These are phyloP conservation scores for Cotoneaster glaucophyllus DNA, from an alignment of 306 rosid genomes.

Conservation along the genomic window DNA sequence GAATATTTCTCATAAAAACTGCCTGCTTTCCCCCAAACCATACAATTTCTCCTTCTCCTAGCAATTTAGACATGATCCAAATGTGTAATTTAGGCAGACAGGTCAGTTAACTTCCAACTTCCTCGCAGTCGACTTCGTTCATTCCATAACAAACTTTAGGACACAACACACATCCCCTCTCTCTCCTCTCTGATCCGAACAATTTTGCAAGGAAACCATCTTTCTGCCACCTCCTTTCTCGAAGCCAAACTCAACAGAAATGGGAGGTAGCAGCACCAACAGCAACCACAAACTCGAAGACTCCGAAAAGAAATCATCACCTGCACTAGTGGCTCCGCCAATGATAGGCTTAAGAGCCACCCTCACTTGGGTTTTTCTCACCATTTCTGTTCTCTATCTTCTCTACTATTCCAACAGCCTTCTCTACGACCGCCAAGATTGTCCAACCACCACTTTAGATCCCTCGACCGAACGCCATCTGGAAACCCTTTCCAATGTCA, in stretches of 20 bases:
- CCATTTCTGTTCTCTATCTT: slow-evolving; percentile 37
- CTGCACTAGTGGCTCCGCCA: slow-evolving; percentile 1
- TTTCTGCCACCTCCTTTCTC: slow-evolving; percentile 16
- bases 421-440: slow-evolving; percentile 41
- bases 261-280: slow-evolving; percentile 11
- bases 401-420: slow-evolving; percentile 51
- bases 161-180: background rate
- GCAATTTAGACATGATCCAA: background rate
- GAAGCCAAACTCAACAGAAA: slow-evolving; percentile 6
- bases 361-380: slow-evolving; percentile 44
- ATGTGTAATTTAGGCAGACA: background rate
- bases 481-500: slow-evolving; percentile 19
- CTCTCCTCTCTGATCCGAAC: slow-evolving; percentile 37
- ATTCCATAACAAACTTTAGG: slow-evolving; percentile 20
- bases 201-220: slow-evolving; percentile 8
- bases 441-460: slow-evolving; percentile 23
- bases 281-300: slow-evolving; percentile 16
- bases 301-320: slow-evolving; percentile 14
- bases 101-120: slow-evolving; percentile 17
- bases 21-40: background rate
- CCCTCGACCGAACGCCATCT: slow-evolving; percentile 22
- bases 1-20: background rate
- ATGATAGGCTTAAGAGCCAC: slow-evolving; percentile 33
- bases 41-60: background rate
- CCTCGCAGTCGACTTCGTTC: slow-evolving; percentile 39